Conservation (phyloP, 129 eudicot species). For the Dittrichia graveolens region DNA sequence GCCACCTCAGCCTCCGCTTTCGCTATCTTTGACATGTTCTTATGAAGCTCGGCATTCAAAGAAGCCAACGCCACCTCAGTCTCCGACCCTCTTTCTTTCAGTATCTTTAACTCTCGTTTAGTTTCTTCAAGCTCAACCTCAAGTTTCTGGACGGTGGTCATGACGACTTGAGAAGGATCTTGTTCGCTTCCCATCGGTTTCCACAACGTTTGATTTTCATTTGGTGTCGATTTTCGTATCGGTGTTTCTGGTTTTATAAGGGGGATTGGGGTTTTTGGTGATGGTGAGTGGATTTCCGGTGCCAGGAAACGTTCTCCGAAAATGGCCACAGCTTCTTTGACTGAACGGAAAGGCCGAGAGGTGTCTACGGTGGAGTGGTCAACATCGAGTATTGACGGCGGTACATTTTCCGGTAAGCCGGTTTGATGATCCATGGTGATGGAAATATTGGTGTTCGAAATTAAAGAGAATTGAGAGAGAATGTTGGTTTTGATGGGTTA, state of each 20-base stretch:
- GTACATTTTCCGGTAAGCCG: conserved; percentile 9
- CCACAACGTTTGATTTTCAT: conserved; percentile 10
- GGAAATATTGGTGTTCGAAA: conserved; percentile 3
- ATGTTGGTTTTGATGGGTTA: conserved; percentile 32
- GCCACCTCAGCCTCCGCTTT: conserved; percentile 63
- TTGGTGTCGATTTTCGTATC: conserved; percentile 36
- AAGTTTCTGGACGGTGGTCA: conserved; percentile 51
- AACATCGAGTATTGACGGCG: not conserved
- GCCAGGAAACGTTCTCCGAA: conserved; percentile 52
- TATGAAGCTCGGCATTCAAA: conserved; percentile 82
- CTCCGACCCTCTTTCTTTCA: conserved; percentile 69
- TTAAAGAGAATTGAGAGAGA: conserved; percentile 7
- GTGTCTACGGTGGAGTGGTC: conserved; percentile 47
- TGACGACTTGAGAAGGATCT: conserved; percentile 21
- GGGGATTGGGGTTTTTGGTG: conserved; percentile 40
- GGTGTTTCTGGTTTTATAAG: conserved; percentile 55
- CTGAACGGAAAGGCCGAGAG: conserved; percentile 68
- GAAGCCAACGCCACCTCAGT: conserved; percentile 85
- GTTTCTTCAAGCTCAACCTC: conserved; percentile 72
- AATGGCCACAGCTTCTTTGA: conserved; percentile 70
- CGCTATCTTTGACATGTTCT: conserved; percentile 82
- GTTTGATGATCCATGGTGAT: conserved; percentile 30
- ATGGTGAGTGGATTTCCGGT: conserved; percentile 47
- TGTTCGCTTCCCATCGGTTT: conserved; percentile 1
- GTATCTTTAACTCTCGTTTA: conserved; percentile 53